Evolutionary conservation across 345 rosid genomes (phyloP), one percentile per base, ranked within the genome.

Genomic region (Citrus hindsii): DNA sequence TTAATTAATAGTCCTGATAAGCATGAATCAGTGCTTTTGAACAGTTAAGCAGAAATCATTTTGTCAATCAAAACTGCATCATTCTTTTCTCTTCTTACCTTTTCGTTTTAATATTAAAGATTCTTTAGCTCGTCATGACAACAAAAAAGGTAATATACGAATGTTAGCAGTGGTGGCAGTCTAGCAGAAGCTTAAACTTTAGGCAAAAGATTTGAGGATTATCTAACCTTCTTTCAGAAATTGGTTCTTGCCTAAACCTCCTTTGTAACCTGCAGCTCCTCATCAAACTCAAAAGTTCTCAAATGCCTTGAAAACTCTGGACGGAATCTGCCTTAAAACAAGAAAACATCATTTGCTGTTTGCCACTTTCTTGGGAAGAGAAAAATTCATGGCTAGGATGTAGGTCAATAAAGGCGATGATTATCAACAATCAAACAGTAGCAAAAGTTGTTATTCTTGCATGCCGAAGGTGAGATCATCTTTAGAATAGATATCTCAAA

Each of bases 121-220:
- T 75, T 76, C 66, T 60, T 67, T 67, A n/a, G 35, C 60, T 33
- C 27, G 69, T 75, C 68, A 78, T 59, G 67, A 69, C 58, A 75
- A 75, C 74, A 71, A 42, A 65, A 80, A 84, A 77, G 82, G 42
- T 61, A 19, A 33, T 24, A 32, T 72, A 65, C 59, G 79, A 79
- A 82, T 71, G 75, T 46, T 79, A 76, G 79, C 73, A 72, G 74
- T 61, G 77, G 56, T 77, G 81, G 81, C 46, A 66, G 14, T 66
- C 70, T 37, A 66, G 48, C 48, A 77, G 79, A 83, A 78, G 78
- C 82, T 71, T 60, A 37, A 40, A 56, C 32, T 42, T 37, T 75
- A 71, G 53, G 78, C 56, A n/a, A 21, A 38, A 55, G 37, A 59
- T 76, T 35, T 6, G 35, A 66, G 55, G 18, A 51, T 24, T 61